Percentiles rank a stretch among this genome's conserved stretches.
These are phyloP conservation scores for Trichoderma sp. DNA, from an alignment of 2,329 filamentous ascomycete species.

Conservation along the genomic window DNA sequence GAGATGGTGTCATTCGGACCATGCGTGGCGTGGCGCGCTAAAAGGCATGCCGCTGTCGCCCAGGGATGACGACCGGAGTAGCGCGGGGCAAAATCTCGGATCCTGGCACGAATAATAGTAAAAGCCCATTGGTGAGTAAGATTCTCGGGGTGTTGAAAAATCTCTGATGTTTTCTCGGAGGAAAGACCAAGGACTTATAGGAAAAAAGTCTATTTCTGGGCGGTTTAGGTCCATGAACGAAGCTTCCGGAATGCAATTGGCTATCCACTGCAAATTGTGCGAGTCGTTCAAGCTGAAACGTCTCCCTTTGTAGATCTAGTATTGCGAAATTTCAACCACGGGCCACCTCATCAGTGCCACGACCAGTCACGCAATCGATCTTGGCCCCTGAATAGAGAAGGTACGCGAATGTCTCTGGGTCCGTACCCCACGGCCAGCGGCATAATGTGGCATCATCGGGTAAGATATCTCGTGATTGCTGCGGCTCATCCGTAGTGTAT, in stretches of 20 bases:
- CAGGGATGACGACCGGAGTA: neutral
- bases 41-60: slow-evolving; percentile 5
- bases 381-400: slow-evolving; percentile 5
- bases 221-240: neutral
- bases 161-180: neutral
- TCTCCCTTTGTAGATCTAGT: slow-evolving; percentile 17
- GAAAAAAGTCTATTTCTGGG: neutral
- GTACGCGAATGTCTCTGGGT: slow-evolving; percentile 1
- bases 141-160: slow-evolving; percentile 1
- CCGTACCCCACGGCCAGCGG: slow-evolving; percentile 23
- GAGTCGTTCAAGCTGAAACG: slow-evolving; percentile 7
- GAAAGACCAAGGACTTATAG: neutral
- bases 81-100: slow-evolving; percentile 18
- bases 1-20: slow-evolving; percentile 25
- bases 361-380: slow-evolving; percentile 20
- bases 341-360: slow-evolving; percentile 26
- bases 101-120: slow-evolving; percentile 6
- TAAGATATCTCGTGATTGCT: slow-evolving; percentile 18
- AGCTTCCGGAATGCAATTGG: neutral
- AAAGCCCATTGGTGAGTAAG: slow-evolving; percentile 2
- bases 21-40: slow-evolving; percentile 26
- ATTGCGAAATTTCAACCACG: slow-evolving; percentile 26
- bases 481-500: neutral
- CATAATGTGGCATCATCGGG: slow-evolving; percentile 24
- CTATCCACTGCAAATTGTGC: neutral